These are phyloP conservation scores for Pseudocercospora cruenta DNA, from an alignment of 2,329 filamentous ascomycete genomes.

Conservation along the genomic window DNA sequence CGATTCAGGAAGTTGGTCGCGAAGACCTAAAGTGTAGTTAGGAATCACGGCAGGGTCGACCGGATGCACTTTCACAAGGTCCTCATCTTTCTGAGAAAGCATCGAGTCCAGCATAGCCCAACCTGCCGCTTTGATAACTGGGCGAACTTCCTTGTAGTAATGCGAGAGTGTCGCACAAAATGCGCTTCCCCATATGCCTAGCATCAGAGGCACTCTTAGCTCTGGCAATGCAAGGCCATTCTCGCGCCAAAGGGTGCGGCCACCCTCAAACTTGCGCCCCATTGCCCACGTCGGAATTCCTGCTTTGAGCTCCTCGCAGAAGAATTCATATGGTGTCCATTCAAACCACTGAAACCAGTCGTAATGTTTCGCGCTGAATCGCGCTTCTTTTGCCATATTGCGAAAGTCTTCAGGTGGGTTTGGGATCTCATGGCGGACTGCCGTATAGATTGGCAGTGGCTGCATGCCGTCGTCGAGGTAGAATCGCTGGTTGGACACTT, in stretches of 20 bases:
- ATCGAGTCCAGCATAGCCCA: constrained; percentile 77
- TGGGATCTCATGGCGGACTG: constrained; percentile 93
- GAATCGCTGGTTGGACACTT: constrained; percentile 82
- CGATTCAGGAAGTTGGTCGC: constrained; percentile 71
- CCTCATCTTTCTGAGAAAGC: constrained; percentile 79
- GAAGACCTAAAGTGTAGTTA: constrained; percentile 85
- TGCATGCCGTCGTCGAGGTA: constrained; percentile 77
- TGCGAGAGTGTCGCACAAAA: constrained; percentile 95
- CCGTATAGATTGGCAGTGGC: constrained; percentile 92
- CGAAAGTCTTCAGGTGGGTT: constrained; percentile 51
- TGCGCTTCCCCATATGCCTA: constrained; percentile 95
- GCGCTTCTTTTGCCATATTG: constrained; percentile 38
- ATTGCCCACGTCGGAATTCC: constrained; percentile 95
- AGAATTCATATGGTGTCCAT: constrained; percentile 91
- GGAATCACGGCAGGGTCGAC: constrained; percentile 90
- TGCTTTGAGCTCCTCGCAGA: constrained; percentile 87
- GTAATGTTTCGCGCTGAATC: constrained; percentile 46
- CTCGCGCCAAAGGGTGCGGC: constrained; percentile 64
- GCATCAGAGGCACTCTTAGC: constrained; percentile 76
- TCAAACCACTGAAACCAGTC: constrained; percentile 99
- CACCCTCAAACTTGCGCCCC: constrained; percentile 78
- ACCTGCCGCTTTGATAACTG: constrained; percentile 73
- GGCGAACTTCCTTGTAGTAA: constrained; percentile 93
- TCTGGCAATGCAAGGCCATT: constrained; percentile 78
- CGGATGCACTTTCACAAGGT: constrained; percentile 88